A percentile compares a stretch with the other conserved stretches of the same genome.
Conservation (phyloP, 140 eudicot species). For the Flaveria floridana region DNA sequence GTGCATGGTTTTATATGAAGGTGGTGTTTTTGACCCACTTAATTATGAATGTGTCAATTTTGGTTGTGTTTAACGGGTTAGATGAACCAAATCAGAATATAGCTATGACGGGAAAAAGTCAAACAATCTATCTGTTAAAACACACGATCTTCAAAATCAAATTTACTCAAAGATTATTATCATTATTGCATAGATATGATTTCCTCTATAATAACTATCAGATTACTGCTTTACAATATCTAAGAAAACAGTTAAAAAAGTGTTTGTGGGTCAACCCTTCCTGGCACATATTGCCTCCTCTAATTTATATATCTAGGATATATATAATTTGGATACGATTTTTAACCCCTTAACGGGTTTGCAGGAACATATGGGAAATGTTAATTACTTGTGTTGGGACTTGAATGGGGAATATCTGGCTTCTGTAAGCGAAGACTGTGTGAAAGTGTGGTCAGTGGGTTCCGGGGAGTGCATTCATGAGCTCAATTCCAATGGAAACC, state of each 20-base stretch:
- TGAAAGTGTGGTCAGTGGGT: conserved; percentile 88
- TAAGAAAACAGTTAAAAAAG: not conserved
- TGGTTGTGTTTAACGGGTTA: conserved; percentile 4
- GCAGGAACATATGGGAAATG: conserved; percentile 74
- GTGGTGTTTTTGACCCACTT: not conserved
- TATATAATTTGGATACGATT: not conserved
- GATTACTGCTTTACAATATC: not conserved
- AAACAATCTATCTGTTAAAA: not conserved
- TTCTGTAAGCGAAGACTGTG: conserved; percentile 73
- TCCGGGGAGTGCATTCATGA: conserved; percentile 88
- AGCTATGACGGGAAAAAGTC: not conserved
- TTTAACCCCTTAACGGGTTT: conserved; percentile 13
- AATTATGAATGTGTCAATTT: conserved; percentile 11
- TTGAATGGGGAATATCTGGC: conserved; percentile 79
- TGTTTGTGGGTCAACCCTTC: not conserved
- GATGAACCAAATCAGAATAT: not conserved
- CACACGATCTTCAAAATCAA: not conserved
- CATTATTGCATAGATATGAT: not conserved
- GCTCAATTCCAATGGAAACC: conserved; percentile 71
- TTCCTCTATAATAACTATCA: not conserved
- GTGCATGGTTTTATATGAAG: not conserved
- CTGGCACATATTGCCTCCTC: not conserved
- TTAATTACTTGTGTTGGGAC: conserved; percentile 88
- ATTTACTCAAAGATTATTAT: not conserved
- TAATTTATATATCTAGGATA: not conserved